Evolutionary conservation across 768 basidiomycete genomes (phyloP), one percentile per base, ranked within the genome.

Genomic region (Lentinula aciculospora): DNA sequence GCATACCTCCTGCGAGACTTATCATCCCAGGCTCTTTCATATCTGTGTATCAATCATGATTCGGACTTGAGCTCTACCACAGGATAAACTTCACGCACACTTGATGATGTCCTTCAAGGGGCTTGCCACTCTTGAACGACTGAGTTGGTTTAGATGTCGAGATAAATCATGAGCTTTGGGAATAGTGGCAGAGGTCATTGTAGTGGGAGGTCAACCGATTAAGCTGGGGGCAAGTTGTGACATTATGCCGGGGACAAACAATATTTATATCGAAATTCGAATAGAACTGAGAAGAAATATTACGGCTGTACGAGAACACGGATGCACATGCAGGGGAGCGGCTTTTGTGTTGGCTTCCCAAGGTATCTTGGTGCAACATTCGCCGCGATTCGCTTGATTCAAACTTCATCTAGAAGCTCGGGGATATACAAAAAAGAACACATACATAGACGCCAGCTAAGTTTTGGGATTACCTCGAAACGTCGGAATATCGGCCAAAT

Each of bases 101-200:
- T 78, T 76, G 61, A 76, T 72, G 21, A 83, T 65, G 39, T 73
- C 75, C 69, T 85, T 86, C 49, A 86, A 66, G 0, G 81, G 76
- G 34, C 74, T 78, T 4, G 68, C 59, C 48, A 62, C 51, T 42
- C 81, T 69, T 25, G 72, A 67, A 51, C 70, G 72, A 13, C 80
- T 66, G 12, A 80, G 39, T 9, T 71, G 64, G 23, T 78, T 81
- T 21, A 86, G 66, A 64, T 85, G 84, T 63, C 84, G 81, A 29
- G 78, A 78, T 27, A 84, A 69, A 66, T 85, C 82, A 50, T 80
- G 66, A 1, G 81, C 69, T 50, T 31, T 31, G 3, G 31, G n/a
- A 3, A 10, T 47, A 17, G 27, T 17, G n/a, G 46, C 27, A 47
- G 32, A 21, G n/a, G 15, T 4, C 49, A 50, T 50, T 12, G 13